phyloP scores from a whole-genome alignment of 2,329 filamentous ascomycete genomes.

The Aspergillus udagawae region DNA sequence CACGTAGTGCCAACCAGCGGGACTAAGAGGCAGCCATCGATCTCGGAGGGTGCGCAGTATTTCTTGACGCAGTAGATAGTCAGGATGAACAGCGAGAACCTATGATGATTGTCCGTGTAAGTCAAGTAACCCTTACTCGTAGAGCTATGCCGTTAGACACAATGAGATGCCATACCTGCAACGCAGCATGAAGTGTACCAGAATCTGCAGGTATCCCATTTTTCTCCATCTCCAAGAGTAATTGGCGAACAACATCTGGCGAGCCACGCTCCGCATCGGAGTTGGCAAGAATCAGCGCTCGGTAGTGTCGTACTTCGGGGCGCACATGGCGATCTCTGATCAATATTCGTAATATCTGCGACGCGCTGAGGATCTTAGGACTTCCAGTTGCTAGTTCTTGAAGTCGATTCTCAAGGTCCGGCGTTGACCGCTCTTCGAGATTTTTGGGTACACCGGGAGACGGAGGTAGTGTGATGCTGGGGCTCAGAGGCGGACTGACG shows the following conservation, averaged over 20 bases:
- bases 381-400: slow-evolving; percentile 20
- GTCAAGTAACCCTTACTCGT: background rate
- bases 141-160: background rate
- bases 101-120: slow-evolving; percentile 24
- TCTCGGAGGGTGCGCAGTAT: slow-evolving; percentile 63
- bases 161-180: slow-evolving; percentile 51
- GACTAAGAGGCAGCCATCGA: slow-evolving; percentile 64
- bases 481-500: background rate
- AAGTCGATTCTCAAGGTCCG: slow-evolving; percentile 27
- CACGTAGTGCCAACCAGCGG: slow-evolving; percentile 62
- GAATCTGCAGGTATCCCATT: slow-evolving; percentile 61
- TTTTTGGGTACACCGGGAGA: slow-evolving; percentile 14
- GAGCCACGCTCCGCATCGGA: slow-evolving; percentile 61
- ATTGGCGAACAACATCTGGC: slow-evolving; percentile 55
- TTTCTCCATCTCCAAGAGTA: slow-evolving; percentile 70
- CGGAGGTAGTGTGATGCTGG: background rate
- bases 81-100: slow-evolving; percentile 76
- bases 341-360: slow-evolving; percentile 34
- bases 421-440: slow-evolving; percentile 15
- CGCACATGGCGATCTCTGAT: slow-evolving; percentile 34
- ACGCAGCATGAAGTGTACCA: slow-evolving; percentile 65
- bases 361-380: slow-evolving; percentile 24
- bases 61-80: slow-evolving; percentile 70
- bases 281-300: slow-evolving; percentile 71
- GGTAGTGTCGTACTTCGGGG: slow-evolving; percentile 53